Conservation (phyloP, 23 red algal species). For the Agarophyton chilense region DNA sequence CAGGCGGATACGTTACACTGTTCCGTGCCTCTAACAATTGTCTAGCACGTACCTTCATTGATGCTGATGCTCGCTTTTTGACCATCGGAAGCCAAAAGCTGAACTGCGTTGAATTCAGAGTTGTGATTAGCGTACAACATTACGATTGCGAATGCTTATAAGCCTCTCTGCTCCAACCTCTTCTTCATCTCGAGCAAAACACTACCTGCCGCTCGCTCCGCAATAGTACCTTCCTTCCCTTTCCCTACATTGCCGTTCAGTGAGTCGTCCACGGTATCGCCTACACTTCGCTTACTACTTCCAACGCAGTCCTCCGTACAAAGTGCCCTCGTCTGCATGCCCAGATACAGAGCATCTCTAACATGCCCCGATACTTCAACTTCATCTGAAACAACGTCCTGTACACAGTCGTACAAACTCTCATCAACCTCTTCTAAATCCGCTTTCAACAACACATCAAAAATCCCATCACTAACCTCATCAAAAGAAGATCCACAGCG, state of each 20-base stretch:
- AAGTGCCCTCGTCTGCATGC: not conserved
- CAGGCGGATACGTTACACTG: too few relatives aligned
- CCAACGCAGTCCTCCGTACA: not conserved
- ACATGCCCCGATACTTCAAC: slow-evolving; percentile 16
- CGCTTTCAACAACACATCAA: not conserved
- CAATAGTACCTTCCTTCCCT: slow-evolving; percentile 20
- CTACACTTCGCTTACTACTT: not conserved
- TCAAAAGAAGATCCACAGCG: not conserved
- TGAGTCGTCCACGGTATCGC: not conserved
- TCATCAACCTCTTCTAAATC: slow-evolving; percentile 8
- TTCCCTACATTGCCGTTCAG: not conserved
- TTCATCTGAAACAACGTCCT: slow-evolving; percentile 6
- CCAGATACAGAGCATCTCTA: slow-evolving; percentile 24
- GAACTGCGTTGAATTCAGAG: too few relatives aligned
- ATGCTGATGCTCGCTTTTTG: too few relatives aligned
- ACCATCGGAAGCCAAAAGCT: too few relatives aligned
- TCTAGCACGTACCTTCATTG: too few relatives aligned
- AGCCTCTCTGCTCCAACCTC: not conserved
- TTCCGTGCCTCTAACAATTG: too few relatives aligned
- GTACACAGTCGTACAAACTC: slow-evolving; percentile 15
- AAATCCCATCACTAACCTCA: not conserved
- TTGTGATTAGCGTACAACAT: too few relatives aligned
- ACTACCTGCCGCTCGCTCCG: not conserved
- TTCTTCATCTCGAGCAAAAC: slow-evolving; percentile 17
- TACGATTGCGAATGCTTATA: not conserved